Conservation (phyloP, 768 basidiomycete species). For the Rhizopogon sp. region DNA sequence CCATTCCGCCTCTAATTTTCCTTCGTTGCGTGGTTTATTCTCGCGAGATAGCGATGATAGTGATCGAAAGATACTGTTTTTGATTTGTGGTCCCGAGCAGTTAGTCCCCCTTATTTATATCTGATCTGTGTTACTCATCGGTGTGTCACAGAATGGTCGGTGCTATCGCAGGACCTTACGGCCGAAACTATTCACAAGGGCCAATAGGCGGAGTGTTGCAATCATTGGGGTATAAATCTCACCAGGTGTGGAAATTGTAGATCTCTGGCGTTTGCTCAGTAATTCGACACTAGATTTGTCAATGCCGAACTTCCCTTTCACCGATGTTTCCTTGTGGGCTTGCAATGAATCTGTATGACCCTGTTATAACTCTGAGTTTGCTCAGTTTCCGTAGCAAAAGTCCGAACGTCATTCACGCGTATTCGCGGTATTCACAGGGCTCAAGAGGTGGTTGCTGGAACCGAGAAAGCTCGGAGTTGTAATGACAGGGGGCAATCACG, state of each 20-base stretch:
- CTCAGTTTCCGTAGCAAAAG: no score
- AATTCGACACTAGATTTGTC: not conserved
- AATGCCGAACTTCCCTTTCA: not conserved
- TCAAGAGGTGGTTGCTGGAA: no score
- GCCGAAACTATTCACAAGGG: slow-evolving; percentile 73
- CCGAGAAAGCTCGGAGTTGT: no score
- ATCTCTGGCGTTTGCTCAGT: not conserved
- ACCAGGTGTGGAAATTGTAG: slow-evolving; percentile 68
- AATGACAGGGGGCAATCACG: no score
- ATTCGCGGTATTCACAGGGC: no score
- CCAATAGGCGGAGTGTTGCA: slow-evolving; percentile 60
- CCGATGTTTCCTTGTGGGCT: no score
- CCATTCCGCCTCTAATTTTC: slow-evolving; percentile 16
- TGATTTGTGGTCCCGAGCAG: slow-evolving; percentile 86
- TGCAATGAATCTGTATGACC: no score
- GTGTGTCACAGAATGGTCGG: slow-evolving; percentile 57
- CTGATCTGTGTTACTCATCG: not conserved
- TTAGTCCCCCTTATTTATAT: slow-evolving; percentile 30
- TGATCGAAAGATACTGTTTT: slow-evolving; percentile 50
- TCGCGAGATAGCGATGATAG: slow-evolving; percentile 2
- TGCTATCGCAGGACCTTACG: slow-evolving; percentile 72
- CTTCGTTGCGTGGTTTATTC: slow-evolving; percentile 28
- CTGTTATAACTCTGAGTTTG: no score
- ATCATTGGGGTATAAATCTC: slow-evolving; percentile 54
- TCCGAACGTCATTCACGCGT: no score